Evolutionary conservation across 768 basidiomycete genomes (phyloP).

Genomic region (Mycena haematopus): DNA sequence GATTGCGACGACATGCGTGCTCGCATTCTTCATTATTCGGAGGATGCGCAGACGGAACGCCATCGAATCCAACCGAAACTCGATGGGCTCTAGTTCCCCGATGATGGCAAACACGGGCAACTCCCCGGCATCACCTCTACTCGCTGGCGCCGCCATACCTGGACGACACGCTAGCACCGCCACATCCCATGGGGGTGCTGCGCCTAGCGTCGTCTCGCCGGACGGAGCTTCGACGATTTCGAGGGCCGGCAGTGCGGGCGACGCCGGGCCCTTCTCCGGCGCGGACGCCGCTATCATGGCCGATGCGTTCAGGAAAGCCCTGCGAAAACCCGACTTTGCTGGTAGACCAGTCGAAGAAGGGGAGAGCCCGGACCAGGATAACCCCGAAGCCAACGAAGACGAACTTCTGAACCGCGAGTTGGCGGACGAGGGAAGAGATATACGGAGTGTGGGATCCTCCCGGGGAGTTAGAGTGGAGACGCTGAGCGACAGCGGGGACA

Average conservation of each 20-base stretch:
- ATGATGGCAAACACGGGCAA: slow-evolving; percentile 76
- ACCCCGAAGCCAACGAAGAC: slow-evolving; percentile 41
- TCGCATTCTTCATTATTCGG: slow-evolving; percentile 77
- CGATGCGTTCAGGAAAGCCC: slow-evolving; percentile 86
- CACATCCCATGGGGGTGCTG: slow-evolving; percentile 38
- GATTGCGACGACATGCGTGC: slow-evolving; percentile 69
- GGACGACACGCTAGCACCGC: slow-evolving; percentile 41
- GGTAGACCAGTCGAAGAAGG: slow-evolving; percentile 72
- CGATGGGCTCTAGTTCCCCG: slow-evolving; percentile 80
- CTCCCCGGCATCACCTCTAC: slow-evolving; percentile 55
- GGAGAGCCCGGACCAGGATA: slow-evolving; percentile 59
- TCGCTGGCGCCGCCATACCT: slow-evolving; percentile 41
- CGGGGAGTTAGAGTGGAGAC: slow-evolving; percentile 83
- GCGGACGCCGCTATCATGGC: slow-evolving; percentile 94
- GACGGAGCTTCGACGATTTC: slow-evolving; percentile 82
- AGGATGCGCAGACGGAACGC: slow-evolving; percentile 62
- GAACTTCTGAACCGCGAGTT: slow-evolving; percentile 73
- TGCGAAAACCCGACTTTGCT: slow-evolving; percentile 91
- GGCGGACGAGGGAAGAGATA: slow-evolving; percentile 89
- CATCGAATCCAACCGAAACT: slow-evolving; percentile 64
- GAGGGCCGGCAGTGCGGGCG: slow-evolving; percentile 61
- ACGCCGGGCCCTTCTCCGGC: slow-evolving; percentile 76
- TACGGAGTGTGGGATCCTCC: slow-evolving; percentile 81
- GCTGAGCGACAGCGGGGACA: slow-evolving; percentile 58
- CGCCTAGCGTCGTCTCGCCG: slow-evolving; percentile 56